Evolutionary conservation across 2,329 filamentous ascomycete species (phyloP), one percentile per base, ranked within the genome.

Genomic region (Calonectria pteridis): DNA sequence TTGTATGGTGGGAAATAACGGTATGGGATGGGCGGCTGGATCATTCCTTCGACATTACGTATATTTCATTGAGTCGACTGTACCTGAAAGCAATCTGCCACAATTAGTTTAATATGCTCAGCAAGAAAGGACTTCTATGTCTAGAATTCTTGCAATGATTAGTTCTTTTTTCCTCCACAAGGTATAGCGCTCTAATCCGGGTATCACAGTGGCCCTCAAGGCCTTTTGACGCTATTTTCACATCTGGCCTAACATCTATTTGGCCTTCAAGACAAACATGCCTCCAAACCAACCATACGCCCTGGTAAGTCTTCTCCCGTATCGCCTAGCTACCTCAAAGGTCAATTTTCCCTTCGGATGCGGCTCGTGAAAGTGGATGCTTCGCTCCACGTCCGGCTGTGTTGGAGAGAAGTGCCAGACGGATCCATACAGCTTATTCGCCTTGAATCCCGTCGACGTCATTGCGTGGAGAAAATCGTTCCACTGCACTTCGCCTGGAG

Each of bases 351-450:
- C 82, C 1, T 78, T 79, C 0, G 90, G 89, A 80, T 93, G 90
- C 3, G 91, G 91, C 77, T 92, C 90, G 74, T 93, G 90, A 73
- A 92, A 90, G 68, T 91, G 88, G 37, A 93, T 92, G 29, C 85
- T 86, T 5, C 87, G 81, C 49, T 86, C 83, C 0, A 87, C 83
- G 67, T 87, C 84, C 28, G 86, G 72, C 4, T 76, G 77, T 6
- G 79, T 79, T 4, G 88, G 88, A 18, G 83, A 84, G 73, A 93
- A 93, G 14, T 91, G 88, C 91, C 91, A 93, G 0, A 88, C 88
- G 1, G 89, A 92, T 0, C 90, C 90, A 72, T 91, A 91, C 0
- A 92, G 84, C 81, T 93, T 92, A 81, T 90, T 83, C 0, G 86
- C 85, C 0, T 77, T 73, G 67, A 93, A 91, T 0, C 90, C 91